Conservation (phyloP, 495 filamentous ascomycete species). For the Aspergillus mulundensis region DNA sequence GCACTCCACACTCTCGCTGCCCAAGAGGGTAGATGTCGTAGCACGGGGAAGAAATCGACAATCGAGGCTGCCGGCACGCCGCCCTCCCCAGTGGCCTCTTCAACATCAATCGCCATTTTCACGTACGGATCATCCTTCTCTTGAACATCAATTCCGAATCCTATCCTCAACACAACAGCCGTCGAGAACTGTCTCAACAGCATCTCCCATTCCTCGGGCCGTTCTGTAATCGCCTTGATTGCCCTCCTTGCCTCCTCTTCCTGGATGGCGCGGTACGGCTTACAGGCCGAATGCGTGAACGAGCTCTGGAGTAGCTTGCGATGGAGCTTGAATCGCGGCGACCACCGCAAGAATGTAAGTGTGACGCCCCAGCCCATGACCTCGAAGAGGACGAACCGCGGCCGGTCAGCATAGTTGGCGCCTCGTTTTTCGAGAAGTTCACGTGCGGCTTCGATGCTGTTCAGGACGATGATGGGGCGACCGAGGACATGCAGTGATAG, state of each 20-base stretch:
- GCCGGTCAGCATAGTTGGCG: constrained; percentile 21
- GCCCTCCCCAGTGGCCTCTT: constrained; percentile 38
- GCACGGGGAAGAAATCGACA: constrained; percentile 41
- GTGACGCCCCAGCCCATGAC: constrained; percentile 22
- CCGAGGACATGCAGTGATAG: constrained; percentile 16
- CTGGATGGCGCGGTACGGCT: constrained; percentile 15
- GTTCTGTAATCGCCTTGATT: constrained; percentile 6
- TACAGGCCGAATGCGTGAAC: constrained; percentile 17
- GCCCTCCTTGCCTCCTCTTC: constrained; percentile 16
- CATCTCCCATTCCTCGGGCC: constrained; percentile 15
- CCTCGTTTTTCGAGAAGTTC: constrained; percentile 23
- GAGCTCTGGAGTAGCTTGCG: constrained; percentile 38
- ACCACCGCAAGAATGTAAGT: constrained; percentile 45
- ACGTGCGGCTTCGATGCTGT: constrained; percentile 17
- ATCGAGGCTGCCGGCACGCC: constrained; percentile 39
- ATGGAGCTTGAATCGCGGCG: constrained; percentile 42
- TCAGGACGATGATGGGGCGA: constrained; percentile 21
- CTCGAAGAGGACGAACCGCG: constrained; percentile 42
- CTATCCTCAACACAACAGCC: constrained; percentile 36
- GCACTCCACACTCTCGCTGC: constrained; percentile 20
- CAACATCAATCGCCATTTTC: constrained; percentile 41
- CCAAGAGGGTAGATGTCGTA: constrained; percentile 19
- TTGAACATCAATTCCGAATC: constrained; percentile 41
- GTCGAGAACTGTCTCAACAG: constrained; percentile 16
- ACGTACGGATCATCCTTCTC: constrained; percentile 40